Evolutionary conservation across 2,329 filamentous ascomycete species (phyloP).

Genomic region (Lecanicillium sp.): DNA sequence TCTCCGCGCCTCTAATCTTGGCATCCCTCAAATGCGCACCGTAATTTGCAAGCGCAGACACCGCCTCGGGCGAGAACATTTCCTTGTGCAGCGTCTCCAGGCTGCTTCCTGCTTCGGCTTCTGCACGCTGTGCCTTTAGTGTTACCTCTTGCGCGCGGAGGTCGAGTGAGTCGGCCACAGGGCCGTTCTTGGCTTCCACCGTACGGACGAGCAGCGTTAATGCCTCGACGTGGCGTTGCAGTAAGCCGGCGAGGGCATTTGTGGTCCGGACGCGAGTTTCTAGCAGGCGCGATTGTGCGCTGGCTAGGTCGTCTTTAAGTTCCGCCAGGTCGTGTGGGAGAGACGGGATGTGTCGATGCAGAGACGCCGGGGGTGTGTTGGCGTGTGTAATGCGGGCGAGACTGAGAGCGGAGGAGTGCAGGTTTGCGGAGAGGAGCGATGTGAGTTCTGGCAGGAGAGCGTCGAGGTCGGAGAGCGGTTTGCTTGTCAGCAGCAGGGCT

Average conservation of each 20-base stretch:
- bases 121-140: slow-evolving; percentile 33
- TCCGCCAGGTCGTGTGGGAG: no score
- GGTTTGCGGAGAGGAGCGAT: slow-evolving; percentile 30
- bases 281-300: slow-evolving; percentile 26
- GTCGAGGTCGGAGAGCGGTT: slow-evolving; percentile 33
- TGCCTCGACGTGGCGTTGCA: slow-evolving; percentile 29
- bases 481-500: slow-evolving; percentile 31
- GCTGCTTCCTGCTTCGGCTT: slow-evolving; percentile 27
- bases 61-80: slow-evolving; percentile 37
- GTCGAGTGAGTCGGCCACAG: slow-evolving; percentile 40
- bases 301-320: slow-evolving; percentile 26
- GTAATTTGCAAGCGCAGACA: slow-evolving; percentile 37
- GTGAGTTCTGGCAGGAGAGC: slow-evolving; percentile 32
- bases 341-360: slow-evolving; percentile 48
- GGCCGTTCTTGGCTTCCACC: slow-evolving; percentile 47
- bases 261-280: slow-evolving; percentile 30
- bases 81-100: slow-evolving; percentile 26
- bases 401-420: slow-evolving; percentile 33
- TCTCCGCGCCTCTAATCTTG: slow-evolving; percentile 34
- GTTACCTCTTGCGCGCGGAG: slow-evolving; percentile 38
- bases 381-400: slow-evolving; percentile 35
- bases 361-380: slow-evolving; percentile 43
- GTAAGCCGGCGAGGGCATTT: slow-evolving; percentile 26
- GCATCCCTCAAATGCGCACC: slow-evolving; percentile 40
- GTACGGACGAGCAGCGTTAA: slow-evolving; percentile 36